Conservation (phyloP, 768 basidiomycete species). For the Gymnopilus junonius region DNA sequence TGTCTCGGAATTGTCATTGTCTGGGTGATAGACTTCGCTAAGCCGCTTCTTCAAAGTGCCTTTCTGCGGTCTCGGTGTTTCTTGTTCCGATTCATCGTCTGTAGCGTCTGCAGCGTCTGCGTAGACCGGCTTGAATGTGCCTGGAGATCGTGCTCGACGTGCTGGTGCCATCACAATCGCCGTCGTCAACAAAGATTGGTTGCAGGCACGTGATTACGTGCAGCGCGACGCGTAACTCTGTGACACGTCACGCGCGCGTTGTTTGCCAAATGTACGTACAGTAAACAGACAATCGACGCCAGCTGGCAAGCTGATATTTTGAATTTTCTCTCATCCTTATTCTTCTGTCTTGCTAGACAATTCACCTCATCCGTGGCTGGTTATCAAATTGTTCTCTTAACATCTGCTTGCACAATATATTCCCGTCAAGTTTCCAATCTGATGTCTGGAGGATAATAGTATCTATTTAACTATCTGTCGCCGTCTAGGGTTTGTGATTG, state of each 20-base stretch:
- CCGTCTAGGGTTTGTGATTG: not conserved
- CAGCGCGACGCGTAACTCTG: slow-evolving; percentile 28
- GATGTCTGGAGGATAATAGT: not conserved
- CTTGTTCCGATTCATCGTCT: slow-evolving; percentile 42
- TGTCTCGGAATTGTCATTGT: slow-evolving; percentile 43
- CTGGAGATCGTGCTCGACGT: slow-evolving; percentile 44
- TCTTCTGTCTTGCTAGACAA: too few species aligned
- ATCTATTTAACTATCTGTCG: not conserved
- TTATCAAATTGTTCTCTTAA: too few species aligned
- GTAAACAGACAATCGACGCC: not conserved
- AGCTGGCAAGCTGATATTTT: too few species aligned
- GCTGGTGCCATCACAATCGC: slow-evolving; percentile 36
- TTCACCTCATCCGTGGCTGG: too few species aligned
- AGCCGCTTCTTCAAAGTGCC: slow-evolving; percentile 58
- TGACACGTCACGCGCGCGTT: slow-evolving; percentile 13
- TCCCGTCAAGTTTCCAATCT: not conserved
- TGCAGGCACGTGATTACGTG: slow-evolving; percentile 39
- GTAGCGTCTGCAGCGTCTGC: slow-evolving; percentile 42
- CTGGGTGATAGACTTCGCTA: slow-evolving; percentile 58
- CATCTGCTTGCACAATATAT: not conserved
- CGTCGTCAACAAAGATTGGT: slow-evolving; percentile 44
- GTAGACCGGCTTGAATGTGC: slow-evolving; percentile 37
- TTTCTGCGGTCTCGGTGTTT: slow-evolving; percentile 43
- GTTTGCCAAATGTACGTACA: not conserved
- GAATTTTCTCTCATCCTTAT: not conserved